phyloP scores from a whole-genome alignment of 305 asterid species.

The Lippia alba region DNA sequence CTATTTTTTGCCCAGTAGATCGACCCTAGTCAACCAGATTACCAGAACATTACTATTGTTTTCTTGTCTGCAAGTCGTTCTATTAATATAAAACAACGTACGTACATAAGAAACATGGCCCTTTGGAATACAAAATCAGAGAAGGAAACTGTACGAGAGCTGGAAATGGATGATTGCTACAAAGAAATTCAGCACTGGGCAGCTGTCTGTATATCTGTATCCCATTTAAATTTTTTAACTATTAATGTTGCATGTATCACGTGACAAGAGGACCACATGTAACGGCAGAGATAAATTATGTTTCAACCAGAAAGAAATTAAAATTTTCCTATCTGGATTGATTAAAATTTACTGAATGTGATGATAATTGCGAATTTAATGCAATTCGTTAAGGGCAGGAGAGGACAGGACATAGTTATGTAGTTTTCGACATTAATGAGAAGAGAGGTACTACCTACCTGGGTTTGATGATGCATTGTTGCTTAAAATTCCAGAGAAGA shows the following conservation, averaged over 20 bases:
- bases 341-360: too few relatives aligned
- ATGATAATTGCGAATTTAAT: too few relatives aligned
- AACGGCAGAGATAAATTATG: not conserved
- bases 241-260: conserved; percentile 26
- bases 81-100: not conserved
- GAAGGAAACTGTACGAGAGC: conserved; percentile 19
- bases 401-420: too few relatives aligned
- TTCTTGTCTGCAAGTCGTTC: not conserved
- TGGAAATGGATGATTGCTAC: conserved; percentile 17
- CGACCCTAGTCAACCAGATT: conserved; percentile 17
- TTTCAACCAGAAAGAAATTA: not conserved
- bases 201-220: conserved; percentile 22
- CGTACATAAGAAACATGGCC: conserved; percentile 3
- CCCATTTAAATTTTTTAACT: not conserved
- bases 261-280: conserved; percentile 36
- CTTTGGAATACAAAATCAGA: conserved; percentile 6
- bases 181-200: conserved; percentile 13
- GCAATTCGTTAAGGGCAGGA: too few relatives aligned
- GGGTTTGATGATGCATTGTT: conserved; percentile 77
- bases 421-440: not conserved
- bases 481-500: conserved; percentile 77
- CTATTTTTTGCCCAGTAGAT: not conserved
- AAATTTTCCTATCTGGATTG: too few relatives aligned
- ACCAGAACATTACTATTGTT: conserved; percentile 4
- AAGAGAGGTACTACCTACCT: conserved; percentile 60